Base-by-base conservation (phyloP, 2,329 filamentous ascomycete genomes). In the Fusarium aywerte region DNA sequence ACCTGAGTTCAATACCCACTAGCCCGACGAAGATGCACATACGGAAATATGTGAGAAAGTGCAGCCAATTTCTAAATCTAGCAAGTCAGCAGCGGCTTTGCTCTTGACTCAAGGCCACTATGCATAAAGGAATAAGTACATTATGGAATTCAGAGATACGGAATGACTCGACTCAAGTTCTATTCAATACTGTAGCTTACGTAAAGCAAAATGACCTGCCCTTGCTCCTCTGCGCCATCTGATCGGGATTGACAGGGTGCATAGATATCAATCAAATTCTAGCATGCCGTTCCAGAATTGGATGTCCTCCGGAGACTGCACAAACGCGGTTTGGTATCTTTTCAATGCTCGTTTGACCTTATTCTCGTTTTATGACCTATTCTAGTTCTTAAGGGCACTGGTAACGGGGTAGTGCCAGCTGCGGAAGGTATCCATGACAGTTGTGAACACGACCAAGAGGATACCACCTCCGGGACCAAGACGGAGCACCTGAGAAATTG, bases 391-490 rank as follows among this genome's bases (percentile, higher is more conserved):
- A 13, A 50, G 54, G 47, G 50, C 54, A 38, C 65, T 51, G 42
- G 62, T 64, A 58, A 70, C 36, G 31, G 65, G 60, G 29, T 72
- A 52, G 42, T 80, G 79, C 78, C 76, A 79, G 54, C 87, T 88
- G 74, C 92, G 88, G 89, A 97, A 97, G 79, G 96, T 97, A 78
- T 97, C 94, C 88, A 93, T 93, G 58, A 94, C 89, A 55, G 90
- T 89, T n/a, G 91, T 94, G 82, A 91, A 96, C 48, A 96, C 92
- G 54, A 95, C 92, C 39, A 96, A 84, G 59, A 96, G 83, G 73
- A 96, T 91, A 80, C 85, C 85, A 71, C 85, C 85, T 75, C 83
- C 82, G 35, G 84, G 85, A 23, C 84, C 85, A 35, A 87, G 80
- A 81, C 79, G 79, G 43, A 80, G 76, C n/a, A 81, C 78, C 78